Base-by-base conservation (phyloP, 169 alveolate species). In the Blepharisma undulans region DNA sequence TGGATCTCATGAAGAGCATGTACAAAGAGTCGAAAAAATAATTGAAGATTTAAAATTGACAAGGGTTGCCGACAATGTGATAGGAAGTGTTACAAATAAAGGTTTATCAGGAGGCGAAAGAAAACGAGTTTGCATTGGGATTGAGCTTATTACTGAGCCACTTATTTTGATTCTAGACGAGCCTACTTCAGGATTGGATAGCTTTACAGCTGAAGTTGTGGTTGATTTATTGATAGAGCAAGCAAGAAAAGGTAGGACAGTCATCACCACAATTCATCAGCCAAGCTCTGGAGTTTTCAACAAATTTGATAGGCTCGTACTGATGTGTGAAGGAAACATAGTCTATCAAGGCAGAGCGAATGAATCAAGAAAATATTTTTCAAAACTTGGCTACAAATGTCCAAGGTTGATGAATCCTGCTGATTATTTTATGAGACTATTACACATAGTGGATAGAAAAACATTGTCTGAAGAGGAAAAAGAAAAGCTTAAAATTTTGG, bases 71-170 rank as follows among this genome's bases (percentile, higher is more conserved):
- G 93, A 96, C 81, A 95, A 96, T 7, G 87, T 89, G 0, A 95
- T 97, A 19, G 99, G 99, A 4, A 93, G 94, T 87, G 95, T 92
- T 81, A 59, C 84, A 30, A 82, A 88, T 21, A 97, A 96, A 91
- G 98, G 99, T 18, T 94, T 98, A 4, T 96, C 98, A 0, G 99
- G 99, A 19, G 99, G 99, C 27, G 99, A 98, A 89, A 93, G 98
- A 85, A 97, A 97, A 91, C 85, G 99, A 72, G 96, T 97, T 33
- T 95, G 98, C 21, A 96, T 98, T 8, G 99, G 98, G 18, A 96
- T 96, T 22, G 99, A 98, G 90, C 93, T 98, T 71, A 96, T 98
- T 19, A 95, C 96, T 81, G 96, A 97, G 87, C 99, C 99, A 25
- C 89, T 94, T 7, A 90, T 98, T 84, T 87, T 98, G 34, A 91